Evolutionary conservation across 2,329 filamentous ascomycete genomes (phyloP).

Genomic region (Chaetoscypha palmicola): DNA sequence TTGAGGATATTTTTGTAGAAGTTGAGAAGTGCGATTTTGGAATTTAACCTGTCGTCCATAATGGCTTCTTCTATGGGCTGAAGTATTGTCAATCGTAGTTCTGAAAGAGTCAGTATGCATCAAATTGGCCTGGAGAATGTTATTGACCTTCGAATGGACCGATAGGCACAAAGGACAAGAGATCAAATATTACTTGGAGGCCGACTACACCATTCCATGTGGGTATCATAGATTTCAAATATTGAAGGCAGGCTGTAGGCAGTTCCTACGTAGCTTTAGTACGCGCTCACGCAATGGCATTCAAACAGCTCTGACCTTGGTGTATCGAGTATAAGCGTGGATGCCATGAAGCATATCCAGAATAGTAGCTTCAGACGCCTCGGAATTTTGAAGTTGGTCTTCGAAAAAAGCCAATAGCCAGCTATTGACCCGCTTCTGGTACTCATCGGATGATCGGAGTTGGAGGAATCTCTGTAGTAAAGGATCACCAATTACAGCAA

Average conservation of each 20-base stretch:
- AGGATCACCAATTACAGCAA: conserved; percentile 68
- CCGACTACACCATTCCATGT: conserved; percentile 57
- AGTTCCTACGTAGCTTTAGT: conserved; percentile 26
- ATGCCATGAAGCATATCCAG: conserved; percentile 50
- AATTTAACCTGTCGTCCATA: conserved; percentile 38
- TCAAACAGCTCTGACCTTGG: conserved; percentile 40
- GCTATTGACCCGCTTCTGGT: conserved; percentile 46
- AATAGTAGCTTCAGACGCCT: conserved; percentile 41
- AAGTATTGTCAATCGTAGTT: conserved; percentile 43
- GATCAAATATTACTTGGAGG: conserved; percentile 46
- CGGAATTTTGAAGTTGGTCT: conserved; percentile 46
- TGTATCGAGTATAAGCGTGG: conserved; percentile 47
- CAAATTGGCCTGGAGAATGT: too few relatives aligned
- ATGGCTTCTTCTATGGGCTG: conserved; percentile 44
- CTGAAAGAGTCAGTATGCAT: conserved; percentile 33
- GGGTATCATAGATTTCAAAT: conserved; percentile 45
- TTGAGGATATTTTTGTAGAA: conserved; percentile 63
- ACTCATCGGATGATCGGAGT: conserved; percentile 50
- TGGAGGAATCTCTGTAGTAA: conserved; percentile 71
- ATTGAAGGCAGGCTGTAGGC: conserved; percentile 38
- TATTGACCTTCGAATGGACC: conserved; percentile 51
- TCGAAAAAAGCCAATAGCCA: conserved; percentile 53
- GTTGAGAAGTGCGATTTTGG: conserved; percentile 51
- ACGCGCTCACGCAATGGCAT: not conserved
- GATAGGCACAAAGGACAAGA: conserved; percentile 50